Percentiles rank a stretch among this genome's conserved stretches.
Evolutionary conservation across 1,139 yeast genomes (phyloP).

Genomic region (Yamadazyma kanchanaburiensis): DNA sequence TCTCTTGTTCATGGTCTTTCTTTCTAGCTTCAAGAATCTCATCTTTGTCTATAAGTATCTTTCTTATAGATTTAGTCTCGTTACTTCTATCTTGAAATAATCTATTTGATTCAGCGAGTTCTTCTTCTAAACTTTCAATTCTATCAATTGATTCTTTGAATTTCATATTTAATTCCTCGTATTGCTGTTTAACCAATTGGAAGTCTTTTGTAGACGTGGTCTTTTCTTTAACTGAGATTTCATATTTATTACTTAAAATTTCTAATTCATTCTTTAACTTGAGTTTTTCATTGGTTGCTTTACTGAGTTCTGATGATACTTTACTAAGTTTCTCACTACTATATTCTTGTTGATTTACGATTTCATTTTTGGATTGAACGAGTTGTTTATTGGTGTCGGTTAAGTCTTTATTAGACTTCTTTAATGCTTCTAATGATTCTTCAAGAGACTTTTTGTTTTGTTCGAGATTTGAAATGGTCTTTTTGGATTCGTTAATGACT

Average conservation of each 20-base stretch:
- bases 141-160: slow-evolving; percentile 60
- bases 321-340: slow-evolving; percentile 34
- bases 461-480: slow-evolving; percentile 32
- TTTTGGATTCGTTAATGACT: slow-evolving; percentile 42
- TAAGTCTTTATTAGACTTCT: slow-evolving; percentile 25
- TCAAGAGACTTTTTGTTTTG: slow-evolving; percentile 32
- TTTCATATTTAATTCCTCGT: slow-evolving; percentile 72
- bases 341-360: slow-evolving; percentile 40
- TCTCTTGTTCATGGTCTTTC: slow-evolving; percentile 25
- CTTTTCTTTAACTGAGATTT: slow-evolving; percentile 44
- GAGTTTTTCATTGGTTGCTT: slow-evolving; percentile 51
- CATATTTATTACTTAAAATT: slow-evolving; percentile 50
- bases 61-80: slow-evolving; percentile 71
- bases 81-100: slow-evolving; percentile 76
- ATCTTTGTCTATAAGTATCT: slow-evolving; percentile 67
- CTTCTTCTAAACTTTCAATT: slow-evolving; percentile 74
- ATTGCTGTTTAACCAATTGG: slow-evolving; percentile 63
- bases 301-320: slow-evolving; percentile 28
- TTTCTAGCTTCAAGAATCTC: slow-evolving; percentile 50
- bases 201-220: slow-evolving; percentile 51
- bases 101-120: slow-evolving; percentile 67
- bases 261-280: slow-evolving; percentile 46
- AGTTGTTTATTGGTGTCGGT: slow-evolving; percentile 36
- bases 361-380: slow-evolving; percentile 34
- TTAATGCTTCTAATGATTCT: slow-evolving; percentile 22